Conservation (phyloP, 495 filamentous ascomycete species). For the Hyaloscypha variabilis region DNA sequence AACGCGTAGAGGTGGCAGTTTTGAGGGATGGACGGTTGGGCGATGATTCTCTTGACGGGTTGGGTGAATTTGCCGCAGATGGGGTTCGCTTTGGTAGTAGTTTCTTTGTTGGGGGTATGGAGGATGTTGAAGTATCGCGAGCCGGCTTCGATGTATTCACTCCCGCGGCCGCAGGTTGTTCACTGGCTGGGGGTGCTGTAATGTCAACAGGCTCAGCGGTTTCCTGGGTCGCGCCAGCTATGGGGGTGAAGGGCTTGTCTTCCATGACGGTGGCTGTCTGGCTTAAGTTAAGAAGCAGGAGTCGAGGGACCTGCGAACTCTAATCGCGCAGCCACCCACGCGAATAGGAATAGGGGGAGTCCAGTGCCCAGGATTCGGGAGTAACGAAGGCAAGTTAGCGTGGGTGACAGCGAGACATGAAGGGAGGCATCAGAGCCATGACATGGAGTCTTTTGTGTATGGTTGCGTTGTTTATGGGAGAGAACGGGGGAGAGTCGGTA, state of each 20-base stretch:
- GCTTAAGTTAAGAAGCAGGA: neutral
- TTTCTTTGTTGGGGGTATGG: constrained; percentile 30
- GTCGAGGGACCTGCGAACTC: constrained; percentile 4
- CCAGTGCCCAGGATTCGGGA: neutral
- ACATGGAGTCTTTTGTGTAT: neutral
- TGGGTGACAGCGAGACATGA: constrained; percentile 1
- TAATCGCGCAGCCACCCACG: constrained; percentile 13
- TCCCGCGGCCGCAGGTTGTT: constrained; percentile 16
- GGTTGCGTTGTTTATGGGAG: neutral
- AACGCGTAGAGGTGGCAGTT: constrained; percentile 31
- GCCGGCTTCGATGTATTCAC: constrained; percentile 19
- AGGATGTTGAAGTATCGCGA: constrained; percentile 27
- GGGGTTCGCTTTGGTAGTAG: constrained; percentile 31
- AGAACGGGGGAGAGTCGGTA: neutral
- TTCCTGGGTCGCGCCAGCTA: neutral
- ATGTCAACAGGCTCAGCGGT: constrained; percentile 9
- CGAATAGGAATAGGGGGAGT: constrained; percentile 16
- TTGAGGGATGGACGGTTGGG: constrained; percentile 42
- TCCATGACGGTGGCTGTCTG: neutral
- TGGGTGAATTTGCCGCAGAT: constrained; percentile 49
- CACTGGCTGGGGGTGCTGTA: constrained; percentile 2
- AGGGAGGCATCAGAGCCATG: too few relatives aligned
- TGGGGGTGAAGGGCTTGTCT: neutral
- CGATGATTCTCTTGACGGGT: constrained; percentile 53
- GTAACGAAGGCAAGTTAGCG: neutral